These are phyloP conservation scores for Xylariaceae sp. DNA, from an alignment of 2,329 filamentous ascomycete species.

Conservation along the genomic window DNA sequence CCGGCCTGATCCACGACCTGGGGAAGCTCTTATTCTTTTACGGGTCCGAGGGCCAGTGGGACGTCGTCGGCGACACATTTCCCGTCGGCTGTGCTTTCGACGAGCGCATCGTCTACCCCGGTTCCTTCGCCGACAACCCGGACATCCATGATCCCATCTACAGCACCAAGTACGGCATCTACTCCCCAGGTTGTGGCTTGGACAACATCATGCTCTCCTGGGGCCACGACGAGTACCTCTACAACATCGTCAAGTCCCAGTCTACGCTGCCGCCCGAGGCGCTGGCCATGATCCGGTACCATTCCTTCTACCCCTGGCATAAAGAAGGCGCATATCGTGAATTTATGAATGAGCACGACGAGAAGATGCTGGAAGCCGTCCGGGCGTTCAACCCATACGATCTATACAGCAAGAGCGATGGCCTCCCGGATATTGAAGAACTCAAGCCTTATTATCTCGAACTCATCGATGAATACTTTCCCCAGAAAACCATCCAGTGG, in stretches of 20 bases:
- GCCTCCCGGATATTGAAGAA: conserved; percentile 66
- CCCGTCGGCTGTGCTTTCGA: conserved; percentile 73
- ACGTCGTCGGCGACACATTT: conserved; percentile 84
- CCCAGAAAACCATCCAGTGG: conserved; percentile 63
- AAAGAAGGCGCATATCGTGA: conserved; percentile 70
- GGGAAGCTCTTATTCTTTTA: conserved; percentile 78
- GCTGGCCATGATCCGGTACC: conserved; percentile 88
- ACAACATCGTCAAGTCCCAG: conserved; percentile 81
- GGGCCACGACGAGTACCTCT: conserved; percentile 86
- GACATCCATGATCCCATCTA: conserved; percentile 68
- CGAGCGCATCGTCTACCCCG: conserved; percentile 71
- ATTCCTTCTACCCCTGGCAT: conserved; percentile 93
- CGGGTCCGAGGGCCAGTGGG: conserved; percentile 84
- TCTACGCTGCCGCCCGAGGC: conserved; percentile 72
- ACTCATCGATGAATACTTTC: conserved; percentile 70
- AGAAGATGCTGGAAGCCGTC: conserved; percentile 73
- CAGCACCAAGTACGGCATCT: conserved; percentile 72
- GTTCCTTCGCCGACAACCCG: conserved; percentile 71
- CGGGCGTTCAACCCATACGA: conserved; percentile 88
- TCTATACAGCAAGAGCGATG: conserved; percentile 86
- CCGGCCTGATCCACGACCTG: conserved; percentile 71
- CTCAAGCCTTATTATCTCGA: conserved; percentile 75
- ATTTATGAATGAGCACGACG: conserved; percentile 79
- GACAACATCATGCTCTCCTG: conserved; percentile 87
- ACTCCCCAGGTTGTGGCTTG: conserved; percentile 69